Base-by-base conservation (phyloP, 2,329 filamentous ascomycete species). In the Cordyceps sp. region DNA sequence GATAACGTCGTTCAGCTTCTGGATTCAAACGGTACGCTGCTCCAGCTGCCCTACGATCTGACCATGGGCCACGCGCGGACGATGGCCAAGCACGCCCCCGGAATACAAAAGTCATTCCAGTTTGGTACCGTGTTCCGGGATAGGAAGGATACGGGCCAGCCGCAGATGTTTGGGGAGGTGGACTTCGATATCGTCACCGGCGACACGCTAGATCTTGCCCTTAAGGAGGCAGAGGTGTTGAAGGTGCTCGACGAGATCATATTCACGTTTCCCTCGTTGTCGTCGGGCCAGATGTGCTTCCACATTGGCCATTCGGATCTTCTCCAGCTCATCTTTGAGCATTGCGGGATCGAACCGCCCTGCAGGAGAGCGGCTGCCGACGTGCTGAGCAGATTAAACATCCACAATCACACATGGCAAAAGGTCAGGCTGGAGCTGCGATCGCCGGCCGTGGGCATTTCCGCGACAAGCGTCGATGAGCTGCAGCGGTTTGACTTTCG, bases 161-260 rank as follows among this genome's bases (percentile, higher is more conserved):
- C 90, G 6, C 68, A 69, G 35, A 79, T 78, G 45, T 79, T 83
- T 49, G 79, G 82, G 9, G 90, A 96, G 49, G 86, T 92, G 3
- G 86, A 96, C 50, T 98, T 96, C 50, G 90, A 98, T 54, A 85
- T 98, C 37, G 69, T 93, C n/a, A 88, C 85, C 1, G 69, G 73
- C 28, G 77, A 86, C 42, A 78, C 78, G 1, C 56, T 85, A 5
- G 85, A 96, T 45, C 61, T 93, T 29, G 78, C 85, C 1, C 54
- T 94, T 34, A 92, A 93, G 46, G 90, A 98, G 53, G 88, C 88
- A 0, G 88, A 96, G 53, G 78, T 85, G 1, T 71, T 98, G 42
- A 96, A 94, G 45, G 86, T 96, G 3, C 60, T 96, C 16, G 90
- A 98, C 48, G 90, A 98, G 49, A 79, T 94, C 26, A 69, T 92